Conservation (phyloP, 73 alveolate genomes). For the Blepharisma stoltei region DNA sequence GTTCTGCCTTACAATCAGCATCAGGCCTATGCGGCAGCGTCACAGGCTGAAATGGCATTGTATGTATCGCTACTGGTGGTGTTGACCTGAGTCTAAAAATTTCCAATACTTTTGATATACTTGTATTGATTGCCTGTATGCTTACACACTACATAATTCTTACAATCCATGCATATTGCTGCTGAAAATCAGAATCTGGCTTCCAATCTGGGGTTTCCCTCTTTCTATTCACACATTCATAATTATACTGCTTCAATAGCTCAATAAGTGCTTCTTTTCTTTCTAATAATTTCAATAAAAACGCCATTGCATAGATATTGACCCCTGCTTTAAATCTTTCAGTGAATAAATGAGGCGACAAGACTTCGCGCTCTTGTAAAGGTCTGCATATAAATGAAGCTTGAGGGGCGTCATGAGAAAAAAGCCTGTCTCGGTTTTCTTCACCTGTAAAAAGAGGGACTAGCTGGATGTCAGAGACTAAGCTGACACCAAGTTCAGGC, state of each 20-base stretch:
- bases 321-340: constrained; percentile 29
- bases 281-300: constrained; percentile 7
- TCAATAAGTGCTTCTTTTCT: constrained; percentile 30
- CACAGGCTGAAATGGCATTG: constrained; percentile 1
- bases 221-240: neutral
- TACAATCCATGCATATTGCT: constrained; percentile 30
- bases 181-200: constrained; percentile 17
- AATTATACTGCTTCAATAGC: neutral
- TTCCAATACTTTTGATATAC: constrained; percentile 24
- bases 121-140: constrained; percentile 19
- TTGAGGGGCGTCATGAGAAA: neutral
- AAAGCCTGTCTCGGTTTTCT: constrained; percentile 29
- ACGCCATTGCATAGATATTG: constrained; percentile 29
- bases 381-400: constrained; percentile 2
- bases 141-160: constrained; percentile 18
- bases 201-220: neutral
- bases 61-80: neutral
- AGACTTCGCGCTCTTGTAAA: constrained; percentile 25
- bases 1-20: constrained; percentile 6
- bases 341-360: neutral
- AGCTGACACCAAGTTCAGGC: constrained; percentile 52
- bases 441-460: constrained; percentile 45
- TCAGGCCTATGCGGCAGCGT: neutral
- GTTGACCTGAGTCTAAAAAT: constrained; percentile 7
- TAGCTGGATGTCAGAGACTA: constrained; percentile 38